Percentiles rank a stretch among this genome's conserved stretches.
Evolutionary conservation across 495 filamentous ascomycete species (phyloP).

Genomic region (Darksidea phi): DNA sequence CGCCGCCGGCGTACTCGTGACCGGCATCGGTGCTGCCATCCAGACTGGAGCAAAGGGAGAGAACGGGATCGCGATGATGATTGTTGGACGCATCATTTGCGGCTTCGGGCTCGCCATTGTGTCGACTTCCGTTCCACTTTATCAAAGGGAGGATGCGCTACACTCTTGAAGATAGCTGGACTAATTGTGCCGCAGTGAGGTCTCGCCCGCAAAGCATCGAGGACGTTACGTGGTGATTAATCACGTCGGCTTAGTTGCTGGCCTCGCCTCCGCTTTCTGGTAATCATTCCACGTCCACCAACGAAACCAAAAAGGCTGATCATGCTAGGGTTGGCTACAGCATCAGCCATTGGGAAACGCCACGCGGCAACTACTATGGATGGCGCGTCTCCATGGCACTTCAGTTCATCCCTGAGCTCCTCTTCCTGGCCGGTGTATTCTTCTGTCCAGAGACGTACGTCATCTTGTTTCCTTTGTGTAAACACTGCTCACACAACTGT

Average conservation of each 20-base stretch:
- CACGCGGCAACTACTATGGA: conserved; percentile 24
- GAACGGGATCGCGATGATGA: conserved; percentile 52
- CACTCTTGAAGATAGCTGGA: background rate
- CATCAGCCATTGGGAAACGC: conserved; percentile 32
- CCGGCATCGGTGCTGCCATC: conserved; percentile 50
- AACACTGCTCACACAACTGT: background rate
- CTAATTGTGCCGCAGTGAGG: conserved; percentile 42
- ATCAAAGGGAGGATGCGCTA: conserved; percentile 49
- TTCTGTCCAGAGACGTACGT: conserved; percentile 53
- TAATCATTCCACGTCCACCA: conserved; percentile 29
- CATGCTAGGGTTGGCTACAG: conserved; percentile 33
- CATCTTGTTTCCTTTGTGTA: background rate
- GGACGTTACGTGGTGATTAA: conserved; percentile 58
- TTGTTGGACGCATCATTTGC: conserved; percentile 53
- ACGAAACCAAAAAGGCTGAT: background rate
- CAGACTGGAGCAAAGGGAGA: conserved; percentile 47
- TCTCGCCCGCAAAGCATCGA: conserved; percentile 52
- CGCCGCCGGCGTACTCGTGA: conserved; percentile 47
- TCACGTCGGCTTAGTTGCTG: conserved; percentile 56
- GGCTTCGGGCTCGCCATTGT: conserved; percentile 54
- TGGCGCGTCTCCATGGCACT: conserved; percentile 52
- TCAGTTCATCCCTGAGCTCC: conserved; percentile 47
- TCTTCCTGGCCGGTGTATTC: conserved; percentile 49
- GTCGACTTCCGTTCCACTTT: conserved; percentile 56
- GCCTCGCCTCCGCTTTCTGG: conserved; percentile 56